Evolutionary conservation across 306 rosid genomes (phyloP).

Genomic region (Ceratonia siliqua): DNA sequence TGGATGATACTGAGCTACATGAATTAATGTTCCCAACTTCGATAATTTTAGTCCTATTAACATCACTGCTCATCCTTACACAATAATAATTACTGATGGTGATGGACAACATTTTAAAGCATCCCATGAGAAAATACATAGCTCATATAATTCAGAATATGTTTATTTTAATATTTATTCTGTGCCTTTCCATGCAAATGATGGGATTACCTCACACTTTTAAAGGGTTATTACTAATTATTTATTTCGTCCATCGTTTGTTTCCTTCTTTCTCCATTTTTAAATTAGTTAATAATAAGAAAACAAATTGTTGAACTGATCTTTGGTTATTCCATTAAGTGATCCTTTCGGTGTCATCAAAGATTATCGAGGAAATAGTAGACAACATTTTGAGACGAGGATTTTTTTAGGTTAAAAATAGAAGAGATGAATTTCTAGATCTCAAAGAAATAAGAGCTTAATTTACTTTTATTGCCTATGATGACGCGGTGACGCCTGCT

Average conservation of each 20-base stretch:
- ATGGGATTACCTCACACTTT: slow-evolving; percentile 51
- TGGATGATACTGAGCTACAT: slow-evolving; percentile 34
- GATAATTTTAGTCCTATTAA: slow-evolving; percentile 57
- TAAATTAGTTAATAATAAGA: background rate
- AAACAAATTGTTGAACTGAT: background rate
- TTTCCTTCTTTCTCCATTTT: slow-evolving; percentile 34
- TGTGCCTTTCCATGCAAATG: slow-evolving; percentile 46
- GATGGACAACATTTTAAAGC: slow-evolving; percentile 45
- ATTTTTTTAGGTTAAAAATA: slow-evolving; percentile 22
- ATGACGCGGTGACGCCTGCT: slow-evolving; percentile 37
- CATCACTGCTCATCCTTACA: slow-evolving; percentile 58
- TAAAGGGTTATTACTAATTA: slow-evolving; percentile 43
- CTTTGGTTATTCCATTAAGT: slow-evolving; percentile 25
- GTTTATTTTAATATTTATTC: slow-evolving; percentile 32
- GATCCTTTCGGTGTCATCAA: slow-evolving; percentile 34
- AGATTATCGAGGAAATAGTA: background rate
- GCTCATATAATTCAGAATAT: slow-evolving; percentile 34
- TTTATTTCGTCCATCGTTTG: slow-evolving; percentile 16
- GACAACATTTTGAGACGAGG: background rate
- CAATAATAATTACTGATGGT: slow-evolving; percentile 59
- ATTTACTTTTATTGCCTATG: slow-evolving; percentile 30
- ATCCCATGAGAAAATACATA: slow-evolving; percentile 35
- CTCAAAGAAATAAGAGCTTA: background rate
- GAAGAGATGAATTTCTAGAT: background rate
- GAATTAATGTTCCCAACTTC: slow-evolving; percentile 45